Evolutionary conservation across 768 basidiomycete genomes (phyloP).

Genomic region (Tephrocybe sp.): DNA sequence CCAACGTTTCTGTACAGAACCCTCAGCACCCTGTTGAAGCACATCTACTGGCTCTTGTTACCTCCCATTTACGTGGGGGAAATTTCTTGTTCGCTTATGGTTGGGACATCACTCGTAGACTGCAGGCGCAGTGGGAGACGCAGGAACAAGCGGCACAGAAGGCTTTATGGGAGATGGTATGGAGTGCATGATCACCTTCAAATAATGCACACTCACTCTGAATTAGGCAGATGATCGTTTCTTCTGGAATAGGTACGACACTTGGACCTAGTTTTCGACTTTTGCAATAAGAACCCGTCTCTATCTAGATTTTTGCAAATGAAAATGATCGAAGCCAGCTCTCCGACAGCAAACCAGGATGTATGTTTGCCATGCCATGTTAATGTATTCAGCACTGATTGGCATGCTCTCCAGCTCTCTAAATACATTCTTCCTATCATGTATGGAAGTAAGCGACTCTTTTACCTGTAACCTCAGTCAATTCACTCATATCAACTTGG

Average conservation of each 20-base stretch:
- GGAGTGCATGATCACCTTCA: background rate
- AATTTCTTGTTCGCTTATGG: slow-evolving; percentile 87
- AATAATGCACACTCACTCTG: background rate
- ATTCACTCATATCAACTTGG: slow-evolving; percentile 5
- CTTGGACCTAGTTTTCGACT: background rate
- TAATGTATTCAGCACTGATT: slow-evolving; percentile 7
- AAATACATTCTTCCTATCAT: slow-evolving; percentile 89
- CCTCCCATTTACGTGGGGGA: slow-evolving; percentile 78
- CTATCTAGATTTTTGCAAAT: slow-evolving; percentile 36
- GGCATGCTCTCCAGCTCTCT: slow-evolving; percentile 55
- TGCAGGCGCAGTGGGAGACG: slow-evolving; percentile 78
- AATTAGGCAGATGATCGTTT: slow-evolving; percentile 88
- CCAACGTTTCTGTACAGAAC: slow-evolving; percentile 60
- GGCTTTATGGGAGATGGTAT: slow-evolving; percentile 76
- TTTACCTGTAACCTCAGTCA: background rate
- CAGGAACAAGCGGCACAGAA: slow-evolving; percentile 48
- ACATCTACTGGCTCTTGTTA: slow-evolving; percentile 82
- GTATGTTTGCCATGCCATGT: slow-evolving; percentile 38
- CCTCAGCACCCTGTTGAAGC: slow-evolving; percentile 85
- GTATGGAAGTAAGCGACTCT: slow-evolving; percentile 78
- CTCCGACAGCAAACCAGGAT: slow-evolving; percentile 54
- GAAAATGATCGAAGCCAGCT: slow-evolving; percentile 35
- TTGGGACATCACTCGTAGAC: slow-evolving; percentile 83
- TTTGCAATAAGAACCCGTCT: slow-evolving; percentile 8
- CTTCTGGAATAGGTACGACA: slow-evolving; percentile 91